A percentile compares a stretch with the other conserved stretches of the same genome.
Evolutionary conservation across 2,329 filamentous ascomycete genomes (phyloP).

Genomic region (Paecilomyces sp.): DNA sequence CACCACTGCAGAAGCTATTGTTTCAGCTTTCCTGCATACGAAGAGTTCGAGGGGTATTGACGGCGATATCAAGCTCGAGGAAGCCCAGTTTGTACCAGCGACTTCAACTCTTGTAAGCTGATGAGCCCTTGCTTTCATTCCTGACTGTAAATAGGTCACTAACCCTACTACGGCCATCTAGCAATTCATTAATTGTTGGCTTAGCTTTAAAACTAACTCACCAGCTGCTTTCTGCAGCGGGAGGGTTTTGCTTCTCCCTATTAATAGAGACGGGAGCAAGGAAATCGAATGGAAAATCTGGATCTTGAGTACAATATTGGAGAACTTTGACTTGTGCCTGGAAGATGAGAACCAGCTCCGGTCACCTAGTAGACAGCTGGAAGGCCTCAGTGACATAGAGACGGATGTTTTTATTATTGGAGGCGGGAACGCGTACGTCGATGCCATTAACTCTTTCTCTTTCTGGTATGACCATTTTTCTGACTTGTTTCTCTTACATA

Average conservation of each 20-base stretch:
- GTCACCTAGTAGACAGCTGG: neutral
- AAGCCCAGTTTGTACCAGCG: neutral
- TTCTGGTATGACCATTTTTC: neutral
- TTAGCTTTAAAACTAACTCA: conserved; percentile 23
- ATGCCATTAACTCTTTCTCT: neutral
- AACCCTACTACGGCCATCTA: conserved; percentile 10
- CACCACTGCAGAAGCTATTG: conserved; percentile 10
- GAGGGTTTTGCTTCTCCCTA: conserved; percentile 22
- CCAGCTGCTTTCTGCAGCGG: conserved; percentile 25
- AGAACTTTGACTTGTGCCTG: neutral
- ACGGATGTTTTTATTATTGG: neutral
- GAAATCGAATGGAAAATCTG: neutral
- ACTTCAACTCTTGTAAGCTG: neutral
- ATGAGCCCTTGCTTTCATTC: neutral
- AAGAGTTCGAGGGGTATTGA: neutral
- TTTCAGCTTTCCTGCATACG: neutral
- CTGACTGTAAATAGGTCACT: neutral
- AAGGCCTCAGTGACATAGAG: neutral
- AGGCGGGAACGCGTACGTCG: neutral
- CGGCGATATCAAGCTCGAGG: neutral
- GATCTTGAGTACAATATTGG: neutral
- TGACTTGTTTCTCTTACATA: conserved; percentile 1
- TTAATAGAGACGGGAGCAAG: conserved; percentile 2
- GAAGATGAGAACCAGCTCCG: neutral
- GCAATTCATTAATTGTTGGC: conserved; percentile 23